Conservation (phyloP, 257 asterid genomes). For the Solanum arcanum region DNA sequence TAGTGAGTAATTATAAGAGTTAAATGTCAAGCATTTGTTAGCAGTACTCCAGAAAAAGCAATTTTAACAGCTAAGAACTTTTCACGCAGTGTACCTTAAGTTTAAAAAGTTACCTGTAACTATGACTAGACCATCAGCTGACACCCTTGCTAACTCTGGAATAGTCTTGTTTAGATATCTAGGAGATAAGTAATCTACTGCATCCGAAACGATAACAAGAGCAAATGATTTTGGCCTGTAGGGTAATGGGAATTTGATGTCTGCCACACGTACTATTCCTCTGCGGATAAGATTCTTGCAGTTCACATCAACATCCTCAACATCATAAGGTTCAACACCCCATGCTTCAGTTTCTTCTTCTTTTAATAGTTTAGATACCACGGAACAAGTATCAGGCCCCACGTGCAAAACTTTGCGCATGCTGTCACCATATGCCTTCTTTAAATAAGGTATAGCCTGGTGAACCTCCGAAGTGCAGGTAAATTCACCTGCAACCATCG, state of each 20-base stretch:
- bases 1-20: not conserved
- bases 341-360: slow-evolving; percentile 81
- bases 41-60: not conserved
- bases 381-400: slow-evolving; percentile 79
- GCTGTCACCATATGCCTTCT: slow-evolving; percentile 63
- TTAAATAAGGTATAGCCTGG: slow-evolving; percentile 45
- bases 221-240: slow-evolving; percentile 73
- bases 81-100: not conserved
- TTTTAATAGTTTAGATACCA: slow-evolving; percentile 53
- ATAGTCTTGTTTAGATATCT: slow-evolving; percentile 80
- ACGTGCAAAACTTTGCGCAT: slow-evolving; percentile 71
- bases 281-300: slow-evolving; percentile 57
- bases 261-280: slow-evolving; percentile 71
- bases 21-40: not conserved
- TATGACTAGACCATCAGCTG: slow-evolving; percentile 71
- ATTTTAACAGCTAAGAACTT: not conserved
- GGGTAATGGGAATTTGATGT: slow-evolving; percentile 80
- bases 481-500: slow-evolving; percentile 40
- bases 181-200: slow-evolving; percentile 73
- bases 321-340: slow-evolving; percentile 88
- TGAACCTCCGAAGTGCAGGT: slow-evolving; percentile 56
- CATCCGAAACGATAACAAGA: slow-evolving; percentile 83
- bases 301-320: slow-evolving; percentile 53
- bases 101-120: slow-evolving; percentile 46
- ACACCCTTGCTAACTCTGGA: slow-evolving; percentile 75